Percentiles rank a stretch among this genome's conserved stretches.
Evolutionary conservation across 208 protist species (phyloP).

Genomic region (Leishmania arabica): DNA sequence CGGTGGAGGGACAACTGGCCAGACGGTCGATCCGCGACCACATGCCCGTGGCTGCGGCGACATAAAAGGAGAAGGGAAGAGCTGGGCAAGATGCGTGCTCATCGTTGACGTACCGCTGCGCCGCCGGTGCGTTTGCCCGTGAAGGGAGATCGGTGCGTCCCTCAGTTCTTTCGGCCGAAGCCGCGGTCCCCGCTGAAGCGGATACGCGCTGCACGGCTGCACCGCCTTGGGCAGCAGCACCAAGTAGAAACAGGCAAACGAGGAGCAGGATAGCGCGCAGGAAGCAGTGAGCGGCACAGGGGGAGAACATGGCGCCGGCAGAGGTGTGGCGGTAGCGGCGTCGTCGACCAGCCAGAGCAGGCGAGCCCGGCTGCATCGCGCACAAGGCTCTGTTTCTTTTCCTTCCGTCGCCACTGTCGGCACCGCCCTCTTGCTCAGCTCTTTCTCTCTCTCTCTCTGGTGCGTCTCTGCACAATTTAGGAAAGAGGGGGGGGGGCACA

Average conservation of each 20-base stretch:
- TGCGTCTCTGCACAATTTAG: neutral
- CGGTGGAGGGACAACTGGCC: constrained; percentile 4
- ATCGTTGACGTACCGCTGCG: neutral
- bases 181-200: neutral
- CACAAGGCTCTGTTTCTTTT: neutral
- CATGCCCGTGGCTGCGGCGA: constrained; percentile 14
- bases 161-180: neutral
- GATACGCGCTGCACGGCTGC: neutral
- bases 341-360: neutral
- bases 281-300: neutral
- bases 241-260: neutral
- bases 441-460: neutral
- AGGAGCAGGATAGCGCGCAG: neutral
- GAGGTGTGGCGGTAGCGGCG: neutral
- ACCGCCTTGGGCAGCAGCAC: neutral
- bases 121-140: neutral
- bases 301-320: neutral
- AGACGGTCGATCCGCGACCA: constrained; percentile 9
- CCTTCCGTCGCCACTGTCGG: neutral
- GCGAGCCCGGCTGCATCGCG: neutral
- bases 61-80: constrained; percentile 12
- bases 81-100: constrained; percentile 11
- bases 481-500: neutral
- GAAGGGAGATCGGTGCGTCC: neutral
- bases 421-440: neutral